Evolutionary conservation across 768 basidiomycete species (phyloP).

Genomic region (Phlebiopsis gigantea): DNA sequence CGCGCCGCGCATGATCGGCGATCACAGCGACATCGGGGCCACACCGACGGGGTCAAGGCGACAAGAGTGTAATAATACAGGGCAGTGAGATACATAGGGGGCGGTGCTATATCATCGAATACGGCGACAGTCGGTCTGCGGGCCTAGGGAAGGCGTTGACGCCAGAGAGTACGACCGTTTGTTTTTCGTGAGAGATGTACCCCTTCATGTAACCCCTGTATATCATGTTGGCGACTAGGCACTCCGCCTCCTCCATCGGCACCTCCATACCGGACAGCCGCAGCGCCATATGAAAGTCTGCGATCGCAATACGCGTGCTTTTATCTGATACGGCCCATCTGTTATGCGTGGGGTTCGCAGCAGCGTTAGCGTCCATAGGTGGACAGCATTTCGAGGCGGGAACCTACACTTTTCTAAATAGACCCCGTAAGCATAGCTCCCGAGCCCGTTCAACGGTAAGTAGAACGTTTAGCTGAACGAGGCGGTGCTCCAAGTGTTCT

Average conservation of each 20-base stretch:
- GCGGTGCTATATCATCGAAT: conserved; percentile 15
- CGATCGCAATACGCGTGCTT: conserved; percentile 72
- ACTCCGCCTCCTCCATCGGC: conserved; percentile 81
- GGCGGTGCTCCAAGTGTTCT: conserved; percentile 58
- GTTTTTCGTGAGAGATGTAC: conserved; percentile 94
- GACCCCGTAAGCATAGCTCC: conserved; percentile 77
- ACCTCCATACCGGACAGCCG: conserved; percentile 66
- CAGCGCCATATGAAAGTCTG: conserved; percentile 76
- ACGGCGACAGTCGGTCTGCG: conserved; percentile 56
- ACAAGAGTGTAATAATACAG: too few relatives aligned
- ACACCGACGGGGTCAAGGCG: too few relatives aligned
- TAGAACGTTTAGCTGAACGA: conserved; percentile 86
- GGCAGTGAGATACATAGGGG: neutral
- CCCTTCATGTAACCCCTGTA: conserved; percentile 90
- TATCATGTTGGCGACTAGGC: conserved; percentile 92
- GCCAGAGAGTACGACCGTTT: conserved; percentile 85
- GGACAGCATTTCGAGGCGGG: neutral
- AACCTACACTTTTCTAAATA: conserved; percentile 75
- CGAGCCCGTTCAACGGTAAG: conserved; percentile 84
- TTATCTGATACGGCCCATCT: conserved; percentile 82
- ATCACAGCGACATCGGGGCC: too few relatives aligned
- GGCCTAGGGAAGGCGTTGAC: conserved; percentile 77
- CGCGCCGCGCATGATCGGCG: too few relatives aligned
- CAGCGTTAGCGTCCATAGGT: neutral
- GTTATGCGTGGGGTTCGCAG: neutral